Base-by-base conservation (phyloP, 2,329 filamentous ascomycete species). In the Dactylonectria estremocensis region DNA sequence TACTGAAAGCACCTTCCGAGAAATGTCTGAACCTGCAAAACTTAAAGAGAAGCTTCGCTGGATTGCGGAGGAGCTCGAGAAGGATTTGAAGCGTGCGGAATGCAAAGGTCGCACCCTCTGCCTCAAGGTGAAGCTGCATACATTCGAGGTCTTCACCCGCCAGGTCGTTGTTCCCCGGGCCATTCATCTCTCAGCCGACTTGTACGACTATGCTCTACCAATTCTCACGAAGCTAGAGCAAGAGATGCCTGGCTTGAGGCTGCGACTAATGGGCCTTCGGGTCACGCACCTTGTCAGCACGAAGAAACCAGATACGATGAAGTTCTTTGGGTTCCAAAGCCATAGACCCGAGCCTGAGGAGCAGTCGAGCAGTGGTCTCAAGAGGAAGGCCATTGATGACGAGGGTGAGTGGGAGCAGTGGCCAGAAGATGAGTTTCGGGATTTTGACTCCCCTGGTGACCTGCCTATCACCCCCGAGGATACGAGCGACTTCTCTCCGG, bases 71-170 rank as follows among this genome's bases (percentile, higher is more conserved):
- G 95, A 97, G 70, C 84, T 99, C 4, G 95, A 97, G 77, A 92
- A 93, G 72, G 95, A 98, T 75, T 86, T 98, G 83, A 86, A 87
- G 65, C 88, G 90, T 28, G 94, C 93, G 1, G 89, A 93, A 70
- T 94, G 93, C 81, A 97, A 95, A 80, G 95, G 95, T 1, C 89
- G 94, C n/a, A 98, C 95, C 0, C 83, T 99, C 1, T 94, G 94
- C 22, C 83, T 99, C 40, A 99, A 99, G 80, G 88, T 98, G 71
- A 99, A 99, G 79, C 83, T 98, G 8, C 94, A 98, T 78, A 97
- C 95, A 0, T 99, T 95, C 75, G 95, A 98, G 79, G 93, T 98
- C 20, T 88, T 94, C 58, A 97, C 95, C 0, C 87, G 96, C 35
- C 96, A 99, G 78, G 88, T 89, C 6, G 89, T 93, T 3, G 88